A percentile compares a stretch with the other conserved stretches of the same genome.
These are phyloP conservation scores for Elaeagnus macrophylla DNA, from an alignment of 306 rosid species.

Conservation along the genomic window DNA sequence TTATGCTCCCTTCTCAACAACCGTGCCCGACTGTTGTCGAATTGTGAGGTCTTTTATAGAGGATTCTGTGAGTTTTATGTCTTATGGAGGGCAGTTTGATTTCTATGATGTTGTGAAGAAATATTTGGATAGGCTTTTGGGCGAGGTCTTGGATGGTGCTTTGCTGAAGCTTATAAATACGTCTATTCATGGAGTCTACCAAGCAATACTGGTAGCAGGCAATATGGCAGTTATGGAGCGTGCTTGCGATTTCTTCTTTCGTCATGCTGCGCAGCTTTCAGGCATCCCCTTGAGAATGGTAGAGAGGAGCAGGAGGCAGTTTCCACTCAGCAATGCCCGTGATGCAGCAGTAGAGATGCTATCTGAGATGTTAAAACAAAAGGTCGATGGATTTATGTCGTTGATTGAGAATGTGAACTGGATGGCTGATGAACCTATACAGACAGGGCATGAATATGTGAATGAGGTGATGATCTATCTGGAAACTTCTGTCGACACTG, in stretches of 20 bases:
- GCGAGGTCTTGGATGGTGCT: conserved; percentile 80
- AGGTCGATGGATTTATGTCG: conserved; percentile 66
- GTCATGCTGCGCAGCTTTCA: conserved; percentile 97
- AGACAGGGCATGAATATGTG: conserved; percentile 73
- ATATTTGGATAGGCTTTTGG: conserved; percentile 67
- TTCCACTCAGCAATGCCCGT: conserved; percentile 77
- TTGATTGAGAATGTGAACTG: conserved; percentile 83
- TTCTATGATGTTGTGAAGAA: conserved; percentile 91
- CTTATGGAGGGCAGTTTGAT: conserved; percentile 91
- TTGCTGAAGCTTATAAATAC: conserved; percentile 71
- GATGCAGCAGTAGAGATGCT: conserved; percentile 74
- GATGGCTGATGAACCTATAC: conserved; percentile 76
- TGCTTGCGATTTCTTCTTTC: conserved; percentile 92
- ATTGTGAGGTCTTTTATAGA: conserved; percentile 89
- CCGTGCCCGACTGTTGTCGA: conserved; percentile 94
- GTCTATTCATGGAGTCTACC: conserved; percentile 67
- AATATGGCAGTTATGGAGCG: conserved; percentile 93
- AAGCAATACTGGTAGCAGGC: conserved; percentile 96
- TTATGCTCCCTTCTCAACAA: conserved; percentile 80
- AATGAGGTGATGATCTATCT: conserved; percentile 86
- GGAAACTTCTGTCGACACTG: conserved; percentile 91
- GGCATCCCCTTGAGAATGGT: conserved; percentile 88
- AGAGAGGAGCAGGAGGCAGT: conserved; percentile 87
- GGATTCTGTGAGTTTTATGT: conserved; percentile 98
- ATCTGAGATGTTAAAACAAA: conserved; percentile 26